These are phyloP conservation scores for Oryza meyeriana DNA, from an alignment of 176 grass and related monocot species.

Conservation along the genomic window DNA sequence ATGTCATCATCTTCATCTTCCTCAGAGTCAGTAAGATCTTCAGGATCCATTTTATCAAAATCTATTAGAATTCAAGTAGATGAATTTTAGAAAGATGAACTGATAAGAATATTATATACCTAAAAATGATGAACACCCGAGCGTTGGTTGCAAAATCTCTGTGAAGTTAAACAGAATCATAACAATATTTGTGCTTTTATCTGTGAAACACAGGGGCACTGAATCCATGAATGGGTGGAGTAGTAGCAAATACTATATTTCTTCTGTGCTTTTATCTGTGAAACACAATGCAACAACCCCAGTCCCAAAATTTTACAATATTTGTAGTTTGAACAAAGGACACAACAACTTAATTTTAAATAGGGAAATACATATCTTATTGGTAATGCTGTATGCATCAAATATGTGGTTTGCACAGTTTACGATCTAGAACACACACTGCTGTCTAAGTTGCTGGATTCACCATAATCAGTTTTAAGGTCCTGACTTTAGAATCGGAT, in stretches of 20 bases:
- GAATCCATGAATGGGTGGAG: too few relatives aligned
- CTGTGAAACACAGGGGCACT: too few relatives aligned
- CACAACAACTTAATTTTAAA: neutral
- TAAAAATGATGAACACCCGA: neutral
- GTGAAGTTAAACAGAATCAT: neutral
- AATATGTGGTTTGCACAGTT: neutral
- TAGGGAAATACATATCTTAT: neutral
- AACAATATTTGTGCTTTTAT: neutral
- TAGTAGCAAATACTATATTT: too few relatives aligned
- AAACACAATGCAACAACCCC: neutral
- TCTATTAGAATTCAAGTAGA: neutral
- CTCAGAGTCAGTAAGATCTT: slow-evolving; percentile 30
- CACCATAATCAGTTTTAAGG: too few relatives aligned
- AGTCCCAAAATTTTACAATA: neutral
- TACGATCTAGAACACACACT: neutral
- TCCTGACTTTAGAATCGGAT: too few relatives aligned
- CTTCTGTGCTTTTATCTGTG: neutral
- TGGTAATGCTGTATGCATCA: neutral
- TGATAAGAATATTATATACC: neutral
- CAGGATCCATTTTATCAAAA: slow-evolving; percentile 32
- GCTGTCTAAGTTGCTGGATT: neutral
- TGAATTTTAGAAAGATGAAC: neutral
- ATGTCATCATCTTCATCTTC: slow-evolving; percentile 42
- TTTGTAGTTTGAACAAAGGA: neutral
- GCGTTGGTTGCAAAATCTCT: neutral